Conservation (phyloP, 2,329 filamentous ascomycete species). For the Didymella segeticola region DNA sequence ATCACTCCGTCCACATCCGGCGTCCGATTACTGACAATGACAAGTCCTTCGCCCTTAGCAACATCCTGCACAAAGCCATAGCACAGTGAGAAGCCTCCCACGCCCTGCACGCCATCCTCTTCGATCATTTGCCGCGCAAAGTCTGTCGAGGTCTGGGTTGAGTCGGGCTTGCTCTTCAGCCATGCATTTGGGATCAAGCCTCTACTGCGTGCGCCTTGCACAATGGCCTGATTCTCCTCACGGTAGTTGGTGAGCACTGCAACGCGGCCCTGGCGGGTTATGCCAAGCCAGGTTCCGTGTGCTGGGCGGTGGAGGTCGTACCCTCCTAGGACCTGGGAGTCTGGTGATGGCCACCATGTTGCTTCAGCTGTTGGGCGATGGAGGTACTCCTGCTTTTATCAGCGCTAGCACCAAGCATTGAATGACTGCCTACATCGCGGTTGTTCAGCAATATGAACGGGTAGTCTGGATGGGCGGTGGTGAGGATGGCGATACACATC, state of each 20-base stretch:
- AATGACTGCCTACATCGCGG: slow-evolving; percentile 50
- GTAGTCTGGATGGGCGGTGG: slow-evolving; percentile 57
- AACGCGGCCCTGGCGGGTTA: slow-evolving; percentile 66
- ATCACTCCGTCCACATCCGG: slow-evolving; percentile 58
- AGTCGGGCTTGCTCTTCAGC: slow-evolving; percentile 52
- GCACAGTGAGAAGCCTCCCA: slow-evolving; percentile 68
- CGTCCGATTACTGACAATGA: slow-evolving; percentile 69
- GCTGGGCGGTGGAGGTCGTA: slow-evolving; percentile 66
- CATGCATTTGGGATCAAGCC: slow-evolving; percentile 68
- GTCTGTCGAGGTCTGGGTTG: slow-evolving; percentile 52
- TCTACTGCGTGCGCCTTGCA: slow-evolving; percentile 58
- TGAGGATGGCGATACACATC: slow-evolving; percentile 59
- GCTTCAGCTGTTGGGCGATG: slow-evolving; percentile 65
- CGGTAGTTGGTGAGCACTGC: slow-evolving; percentile 71
- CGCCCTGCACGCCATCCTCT: slow-evolving; percentile 61
- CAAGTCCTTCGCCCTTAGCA: slow-evolving; percentile 51
- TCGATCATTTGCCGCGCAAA: slow-evolving; percentile 64
- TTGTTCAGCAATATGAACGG: slow-evolving; percentile 60
- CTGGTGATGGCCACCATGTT: slow-evolving; percentile 65
- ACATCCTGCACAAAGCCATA: slow-evolving; percentile 62
- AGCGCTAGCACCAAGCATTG: slow-evolving; percentile 2
- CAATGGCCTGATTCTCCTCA: slow-evolving; percentile 55
- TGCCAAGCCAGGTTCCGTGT: slow-evolving; percentile 70
- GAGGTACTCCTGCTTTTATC: slow-evolving; percentile 62
- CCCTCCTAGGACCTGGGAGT: slow-evolving; percentile 64